Percentiles rank a stretch among this genome's conserved stretches.
phyloP scores from a whole-genome alignment of 202 grass and related monocot species.

The Carex arenaria region DNA sequence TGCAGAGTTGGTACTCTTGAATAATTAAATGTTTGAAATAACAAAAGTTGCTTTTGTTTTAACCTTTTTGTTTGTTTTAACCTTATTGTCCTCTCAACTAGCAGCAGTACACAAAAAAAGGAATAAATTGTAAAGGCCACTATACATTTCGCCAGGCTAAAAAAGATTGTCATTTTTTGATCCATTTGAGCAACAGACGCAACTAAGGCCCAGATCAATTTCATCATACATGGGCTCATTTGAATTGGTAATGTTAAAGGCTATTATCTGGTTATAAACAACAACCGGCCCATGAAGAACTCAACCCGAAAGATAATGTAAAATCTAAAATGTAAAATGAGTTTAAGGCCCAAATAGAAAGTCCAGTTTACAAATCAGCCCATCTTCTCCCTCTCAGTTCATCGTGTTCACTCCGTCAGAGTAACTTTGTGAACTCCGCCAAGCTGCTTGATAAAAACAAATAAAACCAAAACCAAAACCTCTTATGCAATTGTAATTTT shows the following conservation, averaged over 20 bases:
- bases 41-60: neutral
- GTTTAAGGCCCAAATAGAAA: neutral
- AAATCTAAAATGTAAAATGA: too few species aligned
- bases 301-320: too few species aligned
- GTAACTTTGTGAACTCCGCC: conserved; percentile 34
- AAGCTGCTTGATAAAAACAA: neutral
- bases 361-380: neutral
- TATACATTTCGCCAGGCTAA: too few species aligned
- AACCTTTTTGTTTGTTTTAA: neutral
- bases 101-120: too few species aligned
- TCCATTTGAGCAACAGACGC: too few species aligned
- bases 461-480: neutral
- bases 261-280: too few species aligned
- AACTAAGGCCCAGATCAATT: neutral
- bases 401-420: neutral
- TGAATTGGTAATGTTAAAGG: too few species aligned
- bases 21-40: neutral
- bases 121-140: too few species aligned
- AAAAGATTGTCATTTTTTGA: neutral
- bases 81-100: too few species aligned
- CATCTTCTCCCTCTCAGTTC: neutral
- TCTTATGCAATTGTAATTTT: neutral
- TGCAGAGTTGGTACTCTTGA: neutral
- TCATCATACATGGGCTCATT: neutral
- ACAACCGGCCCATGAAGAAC: too few species aligned